phyloP scores from a whole-genome alignment of 495 filamentous ascomycete species.

The Rostrohypoxylon terebratum region DNA sequence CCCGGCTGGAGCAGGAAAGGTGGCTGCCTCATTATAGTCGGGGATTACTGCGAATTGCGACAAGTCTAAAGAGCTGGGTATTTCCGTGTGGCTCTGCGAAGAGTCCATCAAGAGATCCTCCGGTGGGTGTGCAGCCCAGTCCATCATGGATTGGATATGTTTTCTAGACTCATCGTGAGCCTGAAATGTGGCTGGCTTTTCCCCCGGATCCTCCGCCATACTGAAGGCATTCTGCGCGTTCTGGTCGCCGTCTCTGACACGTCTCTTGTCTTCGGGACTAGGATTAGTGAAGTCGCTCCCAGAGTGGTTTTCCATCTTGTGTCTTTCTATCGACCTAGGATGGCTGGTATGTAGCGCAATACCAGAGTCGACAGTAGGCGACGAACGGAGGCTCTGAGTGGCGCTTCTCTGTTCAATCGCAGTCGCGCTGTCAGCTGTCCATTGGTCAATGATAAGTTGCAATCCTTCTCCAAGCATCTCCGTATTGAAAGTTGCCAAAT shows the following conservation, averaged over 20 bases:
- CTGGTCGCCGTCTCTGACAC: conserved; percentile 5
- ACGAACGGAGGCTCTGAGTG: conserved; percentile 37
- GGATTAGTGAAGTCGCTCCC: neutral
- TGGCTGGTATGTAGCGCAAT: conserved; percentile 28
- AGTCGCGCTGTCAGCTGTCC: conserved; percentile 38
- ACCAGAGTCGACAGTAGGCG: conserved; percentile 35
- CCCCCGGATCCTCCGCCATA: neutral
- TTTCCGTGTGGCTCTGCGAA: neutral
- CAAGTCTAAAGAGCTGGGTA: conserved; percentile 2
- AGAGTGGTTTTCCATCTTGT: neutral
- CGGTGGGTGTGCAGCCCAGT: neutral
- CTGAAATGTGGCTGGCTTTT: neutral
- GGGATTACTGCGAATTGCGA: conserved; percentile 17
- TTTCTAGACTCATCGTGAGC: neutral
- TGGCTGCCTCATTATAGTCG: conserved; percentile 1
- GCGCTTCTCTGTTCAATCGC: conserved; percentile 9
- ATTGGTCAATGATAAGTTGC: conserved; percentile 46
- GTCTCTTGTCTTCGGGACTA: neutral
- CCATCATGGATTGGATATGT: neutral
- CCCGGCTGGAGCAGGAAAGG: neutral
- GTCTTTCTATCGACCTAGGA: neutral
- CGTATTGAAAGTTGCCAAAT: conserved; percentile 35
- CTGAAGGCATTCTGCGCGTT: neutral
- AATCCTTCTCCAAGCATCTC: conserved; percentile 38
- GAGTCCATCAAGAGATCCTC: neutral